Evolutionary conservation across 2,329 filamentous ascomycete genomes (phyloP), one percentile per base, ranked within the genome.

Genomic region (Aspergillus caelatus): DNA sequence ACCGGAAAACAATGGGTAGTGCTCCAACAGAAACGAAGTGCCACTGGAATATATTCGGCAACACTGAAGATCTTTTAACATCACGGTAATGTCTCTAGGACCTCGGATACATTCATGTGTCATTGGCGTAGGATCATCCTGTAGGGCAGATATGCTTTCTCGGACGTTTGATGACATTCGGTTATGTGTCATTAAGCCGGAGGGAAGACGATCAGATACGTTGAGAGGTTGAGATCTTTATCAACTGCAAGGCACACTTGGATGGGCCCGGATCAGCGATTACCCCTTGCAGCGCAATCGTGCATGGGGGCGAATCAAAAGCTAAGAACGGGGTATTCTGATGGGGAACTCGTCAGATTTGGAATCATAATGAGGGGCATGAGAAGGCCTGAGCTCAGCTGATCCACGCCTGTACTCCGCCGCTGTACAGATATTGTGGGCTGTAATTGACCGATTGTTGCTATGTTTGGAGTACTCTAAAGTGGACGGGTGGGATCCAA

Each of bases 301-400:
- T 11, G 11, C 48, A 32, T 32, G 26, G 48, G 48, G 21, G 26
- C 48, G 10, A 52, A 52, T 52, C 14, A 52, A 26, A 34, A 55
- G n/a, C 21, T 26, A 16, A 16, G 21, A 26, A 26, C 52, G 52
- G 52, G n/a, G 45, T 23, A 28, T 55, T 55, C n/a, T 55, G 32
- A 39, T 39, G 21, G 52, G 32, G 32, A 36, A 21, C 3, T 34
- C 4, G 30, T 32, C 50, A 14, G 30, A 54, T 54, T 54, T 54
- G 52, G 11, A 55, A 55, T 39, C 52, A 55, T 11, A 14, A 26
- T 36, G 52, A 39, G 52, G 32, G 52, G 52, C 32, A n/a, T 16
- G 32, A 39, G 26, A 28, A 26, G 52, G 52, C 52, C 52, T 55
- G 52, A 55, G 52, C 52, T 55, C 52, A 39, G 32, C 52, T 16